Conservation (phyloP, 129 eudicot species). For the Chrysanthemum lavandulifolium region DNA sequence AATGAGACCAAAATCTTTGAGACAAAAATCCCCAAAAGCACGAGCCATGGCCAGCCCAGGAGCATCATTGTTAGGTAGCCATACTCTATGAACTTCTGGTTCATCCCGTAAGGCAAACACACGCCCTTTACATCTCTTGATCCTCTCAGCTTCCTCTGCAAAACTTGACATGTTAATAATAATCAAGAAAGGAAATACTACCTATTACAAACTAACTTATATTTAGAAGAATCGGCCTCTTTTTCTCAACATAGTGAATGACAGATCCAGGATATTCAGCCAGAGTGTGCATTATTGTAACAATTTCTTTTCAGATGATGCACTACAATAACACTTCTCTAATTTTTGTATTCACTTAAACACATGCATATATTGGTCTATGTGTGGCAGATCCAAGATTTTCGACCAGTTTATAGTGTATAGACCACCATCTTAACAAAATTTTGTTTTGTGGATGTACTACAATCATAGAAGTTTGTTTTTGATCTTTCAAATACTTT, state of each 20-base stretch:
- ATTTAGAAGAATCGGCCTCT: not conserved
- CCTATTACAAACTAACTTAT: not conserved
- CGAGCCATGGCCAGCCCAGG: conserved; percentile 46
- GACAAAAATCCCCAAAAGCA: conserved; percentile 41
- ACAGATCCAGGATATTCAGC: not conserved
- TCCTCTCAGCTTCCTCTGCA: conserved; percentile 37
- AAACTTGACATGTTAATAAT: not conserved
- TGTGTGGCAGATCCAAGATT: too few relatives aligned
- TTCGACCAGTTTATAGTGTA: too few relatives aligned
- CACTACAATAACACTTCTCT: not conserved
- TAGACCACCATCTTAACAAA: too few relatives aligned
- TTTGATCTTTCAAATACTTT: too few relatives aligned
- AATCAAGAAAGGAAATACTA: not conserved
- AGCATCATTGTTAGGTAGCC: conserved; percentile 34
- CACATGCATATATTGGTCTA: too few relatives aligned
- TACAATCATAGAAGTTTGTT: too few relatives aligned
- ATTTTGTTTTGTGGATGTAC: too few relatives aligned
- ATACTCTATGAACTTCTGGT: conserved; percentile 37
- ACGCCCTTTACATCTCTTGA: conserved; percentile 32
- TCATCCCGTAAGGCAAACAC: conserved; percentile 44
- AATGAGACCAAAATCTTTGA: conserved; percentile 35
- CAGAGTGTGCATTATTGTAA: not conserved
- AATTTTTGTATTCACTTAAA: too few relatives aligned
- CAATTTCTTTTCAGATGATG: not conserved
- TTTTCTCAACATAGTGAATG: not conserved